Evolutionary conservation across 257 asterid genomes (phyloP).

Genomic region (Solanum ossicruentum): DNA sequence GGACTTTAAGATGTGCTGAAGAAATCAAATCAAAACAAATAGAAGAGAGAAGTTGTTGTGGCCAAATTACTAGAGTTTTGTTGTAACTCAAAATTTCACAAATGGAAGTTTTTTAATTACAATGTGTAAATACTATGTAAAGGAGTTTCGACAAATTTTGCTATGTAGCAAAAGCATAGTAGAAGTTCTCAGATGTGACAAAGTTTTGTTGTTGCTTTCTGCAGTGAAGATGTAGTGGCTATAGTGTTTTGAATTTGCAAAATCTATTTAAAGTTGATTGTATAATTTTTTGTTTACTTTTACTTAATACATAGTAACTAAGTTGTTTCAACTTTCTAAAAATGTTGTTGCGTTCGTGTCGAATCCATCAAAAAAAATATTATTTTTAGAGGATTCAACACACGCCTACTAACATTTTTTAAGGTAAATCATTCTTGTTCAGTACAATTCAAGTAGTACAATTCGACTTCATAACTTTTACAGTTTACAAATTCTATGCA

Average conservation of each 20-base stretch:
- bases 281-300: no score
- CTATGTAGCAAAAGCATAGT: not conserved
- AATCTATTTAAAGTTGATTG: not conserved
- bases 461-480: not conserved
- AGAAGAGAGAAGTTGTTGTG: conserved; percentile 17
- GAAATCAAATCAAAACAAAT: conserved; percentile 59
- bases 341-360: no score
- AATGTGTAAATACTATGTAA: not conserved
- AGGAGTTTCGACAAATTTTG: not conserved
- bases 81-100: conserved; percentile 2
- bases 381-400: no score
- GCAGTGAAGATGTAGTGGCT: not conserved
- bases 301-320: no score
- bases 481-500: not conserved
- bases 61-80: conserved; percentile 21
- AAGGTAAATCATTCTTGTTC: not conserved
- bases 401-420: no score
- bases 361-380: not conserved
- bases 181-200: not conserved
- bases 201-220: not conserved
- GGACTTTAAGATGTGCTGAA: conserved; percentile 78
- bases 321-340: no score
- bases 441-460: not conserved
- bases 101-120: not conserved
- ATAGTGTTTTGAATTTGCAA: not conserved